Percentiles rank a stretch among this genome's conserved stretches.
Evolutionary conservation across 2,329 filamentous ascomycete genomes (phyloP).

Genomic region (Colletotrichum viniferum): DNA sequence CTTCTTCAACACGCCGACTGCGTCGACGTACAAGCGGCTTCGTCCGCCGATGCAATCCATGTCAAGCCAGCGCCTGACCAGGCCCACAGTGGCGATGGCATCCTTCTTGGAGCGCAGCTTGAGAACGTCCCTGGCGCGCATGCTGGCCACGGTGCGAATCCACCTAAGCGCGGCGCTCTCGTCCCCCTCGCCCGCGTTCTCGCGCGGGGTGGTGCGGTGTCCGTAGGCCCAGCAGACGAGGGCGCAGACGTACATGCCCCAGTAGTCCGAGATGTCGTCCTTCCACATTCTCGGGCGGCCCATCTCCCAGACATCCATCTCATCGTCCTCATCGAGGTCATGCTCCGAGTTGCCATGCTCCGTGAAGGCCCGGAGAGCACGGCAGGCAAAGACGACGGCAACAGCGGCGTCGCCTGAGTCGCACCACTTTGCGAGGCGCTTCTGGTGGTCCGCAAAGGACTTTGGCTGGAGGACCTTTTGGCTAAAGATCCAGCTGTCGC

Average conservation of each 20-base stretch:
- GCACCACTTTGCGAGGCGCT: constrained; percentile 50
- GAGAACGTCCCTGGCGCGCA: constrained; percentile 43
- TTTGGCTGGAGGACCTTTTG: constrained; percentile 52
- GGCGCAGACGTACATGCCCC: constrained; percentile 60
- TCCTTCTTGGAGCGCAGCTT: constrained; percentile 43
- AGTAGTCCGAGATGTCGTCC: constrained; percentile 54
- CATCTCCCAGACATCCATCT: constrained; percentile 6
- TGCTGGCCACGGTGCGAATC: constrained; percentile 45
- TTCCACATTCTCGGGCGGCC: constrained; percentile 25
- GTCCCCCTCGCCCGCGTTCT: constrained; percentile 14
- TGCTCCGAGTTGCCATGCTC: constrained; percentile 19
- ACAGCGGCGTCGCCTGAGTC: constrained; percentile 47
- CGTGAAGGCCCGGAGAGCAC: constrained; percentile 50
- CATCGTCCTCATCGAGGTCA: neutral
- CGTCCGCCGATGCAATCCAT: constrained; percentile 52
- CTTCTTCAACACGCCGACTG: constrained; percentile 55
- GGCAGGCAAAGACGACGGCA: constrained; percentile 55
- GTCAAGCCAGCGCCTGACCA: constrained; percentile 52
- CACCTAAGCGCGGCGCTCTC: constrained; percentile 35
- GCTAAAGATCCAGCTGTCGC: constrained; percentile 63
- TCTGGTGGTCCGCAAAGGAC: constrained; percentile 51
- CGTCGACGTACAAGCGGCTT: constrained; percentile 57
- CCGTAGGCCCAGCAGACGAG: constrained; percentile 65
- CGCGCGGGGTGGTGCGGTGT: constrained; percentile 30
- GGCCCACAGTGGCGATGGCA: constrained; percentile 49